Percentiles rank a stretch among this genome's conserved stretches.
Evolutionary conservation across 352 stramenopile genomes (phyloP).

Genomic region (Pythium sukuiense): DNA sequence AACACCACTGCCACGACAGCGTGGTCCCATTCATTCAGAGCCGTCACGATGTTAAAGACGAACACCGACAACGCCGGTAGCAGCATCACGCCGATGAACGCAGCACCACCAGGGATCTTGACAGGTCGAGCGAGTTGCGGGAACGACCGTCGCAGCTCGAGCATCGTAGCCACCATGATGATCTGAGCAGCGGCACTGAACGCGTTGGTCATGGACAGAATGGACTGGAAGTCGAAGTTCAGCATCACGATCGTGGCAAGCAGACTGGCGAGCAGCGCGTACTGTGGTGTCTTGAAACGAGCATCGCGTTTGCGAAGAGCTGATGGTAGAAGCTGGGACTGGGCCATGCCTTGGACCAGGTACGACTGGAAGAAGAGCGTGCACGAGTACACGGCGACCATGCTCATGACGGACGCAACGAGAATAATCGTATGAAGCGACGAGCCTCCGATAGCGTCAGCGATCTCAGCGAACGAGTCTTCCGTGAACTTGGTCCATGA

Average conservation of each 20-base stretch:
- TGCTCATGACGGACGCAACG: background rate
- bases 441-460: slow-evolving; percentile 45
- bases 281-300: slow-evolving; percentile 21
- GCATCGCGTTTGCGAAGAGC: slow-evolving; percentile 48
- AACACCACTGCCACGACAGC: slow-evolving; percentile 12
- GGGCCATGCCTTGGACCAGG: slow-evolving; percentile 53
- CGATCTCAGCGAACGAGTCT: slow-evolving; percentile 21
- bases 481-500: slow-evolving; percentile 20
- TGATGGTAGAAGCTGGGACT: slow-evolving; percentile 64
- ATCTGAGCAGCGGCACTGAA: slow-evolving; percentile 69
- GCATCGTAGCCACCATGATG: slow-evolving; percentile 78
- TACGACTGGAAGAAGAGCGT: slow-evolving; percentile 86
- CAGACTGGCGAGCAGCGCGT: slow-evolving; percentile 13
- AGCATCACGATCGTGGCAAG: slow-evolving; percentile 15
- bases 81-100: background rate
- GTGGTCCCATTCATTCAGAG: slow-evolving; percentile 4
- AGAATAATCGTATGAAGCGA: slow-evolving; percentile 52
- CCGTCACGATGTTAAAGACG: slow-evolving; percentile 5
- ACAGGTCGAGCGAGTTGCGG: slow-evolving; percentile 43
- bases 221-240: slow-evolving; percentile 38
- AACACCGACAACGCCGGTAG: background rate
- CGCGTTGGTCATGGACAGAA: slow-evolving; percentile 77
- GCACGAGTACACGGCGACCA: slow-evolving; percentile 74
- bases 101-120: slow-evolving; percentile 13
- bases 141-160: slow-evolving; percentile 64